phyloP scores from a whole-genome alignment of 176 grass and related monocot species.

The Elymus sibiricus region DNA sequence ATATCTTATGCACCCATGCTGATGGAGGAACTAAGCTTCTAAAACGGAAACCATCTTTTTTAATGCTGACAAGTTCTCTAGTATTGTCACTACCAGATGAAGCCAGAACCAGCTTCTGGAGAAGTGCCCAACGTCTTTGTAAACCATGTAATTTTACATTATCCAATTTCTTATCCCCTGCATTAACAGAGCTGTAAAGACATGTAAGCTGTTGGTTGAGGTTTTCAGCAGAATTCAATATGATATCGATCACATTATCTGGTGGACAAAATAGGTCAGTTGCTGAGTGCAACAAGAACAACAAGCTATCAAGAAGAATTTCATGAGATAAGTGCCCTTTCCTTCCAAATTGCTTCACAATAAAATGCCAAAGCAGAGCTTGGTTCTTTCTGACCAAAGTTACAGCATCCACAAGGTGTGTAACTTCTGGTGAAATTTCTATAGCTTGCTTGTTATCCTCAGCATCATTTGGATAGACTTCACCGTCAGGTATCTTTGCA shows the following conservation, averaged over 20 bases:
- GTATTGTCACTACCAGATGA: slow-evolving; percentile 70
- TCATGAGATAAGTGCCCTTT: slow-evolving; percentile 61
- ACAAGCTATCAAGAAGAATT: slow-evolving; percentile 80
- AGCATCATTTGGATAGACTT: slow-evolving; percentile 41
- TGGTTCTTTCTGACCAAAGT: slow-evolving; percentile 97
- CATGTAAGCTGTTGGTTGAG: slow-evolving; percentile 64
- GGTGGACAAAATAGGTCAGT: slow-evolving; percentile 76
- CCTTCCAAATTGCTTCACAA: slow-evolving; percentile 69
- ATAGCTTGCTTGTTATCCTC: slow-evolving; percentile 50
- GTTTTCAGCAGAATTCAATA: slow-evolving; percentile 75
- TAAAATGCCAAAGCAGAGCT: slow-evolving; percentile 68
- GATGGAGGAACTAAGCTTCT: slow-evolving; percentile 83
- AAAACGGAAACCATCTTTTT: slow-evolving; percentile 59
- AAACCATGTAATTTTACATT: slow-evolving; percentile 63
- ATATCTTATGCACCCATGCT: slow-evolving; percentile 86
- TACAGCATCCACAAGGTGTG: slow-evolving; percentile 65
- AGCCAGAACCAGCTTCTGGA: slow-evolving; percentile 79
- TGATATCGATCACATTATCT: slow-evolving; percentile 80
- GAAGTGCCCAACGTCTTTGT: slow-evolving; percentile 69
- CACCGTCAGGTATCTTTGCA: slow-evolving; percentile 34
- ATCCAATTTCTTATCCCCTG: slow-evolving; percentile 48
- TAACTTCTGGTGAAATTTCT: slow-evolving; percentile 61
- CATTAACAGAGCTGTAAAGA: slow-evolving; percentile 58
- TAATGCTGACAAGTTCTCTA: slow-evolving; percentile 46
- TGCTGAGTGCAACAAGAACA: slow-evolving; percentile 89